A percentile compares a stretch with the other conserved stretches of the same genome.
Evolutionary conservation across 2,329 filamentous ascomycete species (phyloP).

Genomic region (Colletotrichum coccodes): DNA sequence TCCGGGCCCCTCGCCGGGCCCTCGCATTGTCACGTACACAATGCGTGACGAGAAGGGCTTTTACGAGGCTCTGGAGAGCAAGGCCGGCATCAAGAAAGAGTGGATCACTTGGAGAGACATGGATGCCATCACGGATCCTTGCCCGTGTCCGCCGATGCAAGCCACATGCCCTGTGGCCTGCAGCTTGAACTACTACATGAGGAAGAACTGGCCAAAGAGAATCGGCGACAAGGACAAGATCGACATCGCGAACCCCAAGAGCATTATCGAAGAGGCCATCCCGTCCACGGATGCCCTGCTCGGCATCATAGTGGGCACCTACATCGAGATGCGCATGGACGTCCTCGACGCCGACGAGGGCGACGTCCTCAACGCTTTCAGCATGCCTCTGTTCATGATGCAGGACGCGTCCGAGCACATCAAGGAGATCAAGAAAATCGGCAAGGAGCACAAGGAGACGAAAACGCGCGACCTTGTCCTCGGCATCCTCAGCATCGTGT

Average conservation of each 20-base stretch:
- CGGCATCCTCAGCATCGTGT: not conserved
- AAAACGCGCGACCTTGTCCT: too few relatives aligned
- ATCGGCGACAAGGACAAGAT: conserved; percentile 3
- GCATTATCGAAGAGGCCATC: conserved; percentile 7
- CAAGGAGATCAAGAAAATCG: not conserved
- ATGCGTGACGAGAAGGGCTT: conserved; percentile 1
- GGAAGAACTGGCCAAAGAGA: not conserved
- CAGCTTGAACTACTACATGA: not conserved
- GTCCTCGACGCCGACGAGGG: conserved; percentile 10
- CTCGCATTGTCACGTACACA: not conserved
- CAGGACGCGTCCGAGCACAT: not conserved
- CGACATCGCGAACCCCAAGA: conserved; percentile 13
- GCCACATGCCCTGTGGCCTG: not conserved
- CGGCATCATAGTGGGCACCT: not conserved
- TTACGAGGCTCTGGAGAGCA: not conserved
- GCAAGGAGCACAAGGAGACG: conserved; percentile 11
- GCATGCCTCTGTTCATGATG: conserved; percentile 19
- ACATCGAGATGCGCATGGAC: not conserved
- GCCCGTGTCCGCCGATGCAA: not conserved
- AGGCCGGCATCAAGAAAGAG: conserved; percentile 1
- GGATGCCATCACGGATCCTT: not conserved
- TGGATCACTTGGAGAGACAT: not conserved
- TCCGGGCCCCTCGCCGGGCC: too few relatives aligned
- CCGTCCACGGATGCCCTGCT: not conserved
- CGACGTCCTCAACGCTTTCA: conserved; percentile 5